Percentiles rank a stretch among this genome's conserved stretches.
phyloP scores from a whole-genome alignment of 345 rosid species.

The Corchorus capsularis region DNA sequence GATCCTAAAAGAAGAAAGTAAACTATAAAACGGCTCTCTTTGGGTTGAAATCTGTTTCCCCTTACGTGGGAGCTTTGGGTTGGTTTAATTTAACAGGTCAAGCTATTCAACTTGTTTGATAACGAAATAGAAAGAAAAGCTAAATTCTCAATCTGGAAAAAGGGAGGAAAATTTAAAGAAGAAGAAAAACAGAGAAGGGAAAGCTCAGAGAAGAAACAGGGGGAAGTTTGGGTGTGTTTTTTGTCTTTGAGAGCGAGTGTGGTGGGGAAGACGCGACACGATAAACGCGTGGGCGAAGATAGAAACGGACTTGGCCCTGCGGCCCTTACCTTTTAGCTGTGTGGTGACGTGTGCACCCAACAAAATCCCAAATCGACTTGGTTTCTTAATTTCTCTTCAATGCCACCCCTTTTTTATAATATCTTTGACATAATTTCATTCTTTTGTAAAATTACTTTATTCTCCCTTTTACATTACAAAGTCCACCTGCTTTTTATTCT shows the following conservation, averaged over 20 bases:
- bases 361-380: not conserved
- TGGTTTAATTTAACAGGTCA: not conserved
- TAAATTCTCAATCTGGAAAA: not conserved
- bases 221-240: not conserved
- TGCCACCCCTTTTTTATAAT: not conserved
- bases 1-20: not conserved
- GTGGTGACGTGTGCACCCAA: not conserved
- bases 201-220: not conserved
- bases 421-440: not conserved
- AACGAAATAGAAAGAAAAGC: not conserved
- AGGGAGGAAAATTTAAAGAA: not conserved
- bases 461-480: not conserved
- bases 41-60: not conserved
- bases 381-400: not conserved
- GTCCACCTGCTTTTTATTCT: not conserved
- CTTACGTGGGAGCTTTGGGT: not conserved
- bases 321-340: not conserved
- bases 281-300: not conserved
- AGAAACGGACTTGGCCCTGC: not conserved
- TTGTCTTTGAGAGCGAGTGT: not conserved
- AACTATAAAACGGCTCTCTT: not conserved
- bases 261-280: not conserved
- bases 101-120: not conserved
- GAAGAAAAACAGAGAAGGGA: conserved; percentile 9
- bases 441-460: not conserved